Evolutionary conservation across 371 early-diverging fungal genomes (phyloP), one percentile per base, ranked within the genome.

Genomic region (Funneliformis caledonium): DNA sequence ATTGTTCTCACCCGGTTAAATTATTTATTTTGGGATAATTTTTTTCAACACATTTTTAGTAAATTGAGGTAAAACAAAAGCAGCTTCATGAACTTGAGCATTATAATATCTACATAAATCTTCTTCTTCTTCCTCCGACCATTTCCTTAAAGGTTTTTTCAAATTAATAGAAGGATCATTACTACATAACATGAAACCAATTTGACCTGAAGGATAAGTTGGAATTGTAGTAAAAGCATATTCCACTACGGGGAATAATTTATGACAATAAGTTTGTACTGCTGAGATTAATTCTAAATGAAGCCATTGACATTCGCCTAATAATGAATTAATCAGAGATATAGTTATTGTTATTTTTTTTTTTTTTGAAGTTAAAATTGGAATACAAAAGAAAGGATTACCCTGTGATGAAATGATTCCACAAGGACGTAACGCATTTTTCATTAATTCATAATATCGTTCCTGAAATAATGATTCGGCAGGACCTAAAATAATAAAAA

Each of bases 231-330:
- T 93, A 88, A 93, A 96, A 47, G 97, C 98, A 83, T 98, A 98
- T 82, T 93, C 94, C 73, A 95, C 97, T 22, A 90, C 89, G 26
- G 97, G 95, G 89, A 93, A 98, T 75, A 97, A 85, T 61, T 88
- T 86, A 84, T 92, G 92, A 80, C 92, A 91, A 84, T 93, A 92
- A 26, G 91, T 88, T 84, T 94, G 88, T 62, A 97, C 96, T 83
- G 92, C 89, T 88, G 92, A 92, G 91, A 98, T 97, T 52, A 97
- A 90, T 69, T 90, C 87, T 82, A 96, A 85, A 83, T 98, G 97
- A 75, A 98, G 94, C 98, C 99, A 98, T 89, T 94, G 93, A 92
- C 98, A 98, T 89, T 98, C 99, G 85, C 94, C 92, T 93, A 76
- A 12, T 43, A 10, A 10, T 42, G 69, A 45, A 76, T 61, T 37